phyloP scores from a whole-genome alignment of 805 yeast species.

The Candida insectalens region DNA sequence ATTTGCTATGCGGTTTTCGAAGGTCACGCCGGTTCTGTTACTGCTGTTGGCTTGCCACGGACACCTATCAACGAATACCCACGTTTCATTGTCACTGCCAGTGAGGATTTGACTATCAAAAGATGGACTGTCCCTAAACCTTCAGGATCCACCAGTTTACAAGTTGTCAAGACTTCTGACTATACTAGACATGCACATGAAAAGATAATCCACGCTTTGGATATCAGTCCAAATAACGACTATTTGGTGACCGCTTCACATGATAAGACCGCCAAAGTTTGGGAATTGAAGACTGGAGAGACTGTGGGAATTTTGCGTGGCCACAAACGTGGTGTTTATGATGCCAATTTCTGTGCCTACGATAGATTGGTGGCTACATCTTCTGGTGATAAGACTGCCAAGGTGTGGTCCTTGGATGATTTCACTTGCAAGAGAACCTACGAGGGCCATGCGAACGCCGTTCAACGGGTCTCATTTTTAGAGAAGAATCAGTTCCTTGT shows the following conservation, averaged over 20 bases:
- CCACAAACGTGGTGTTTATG: conserved; percentile 94
- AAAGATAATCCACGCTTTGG: conserved; percentile 86
- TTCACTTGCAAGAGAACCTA: conserved; percentile 70
- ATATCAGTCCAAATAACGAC: conserved; percentile 84
- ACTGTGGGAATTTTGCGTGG: conserved; percentile 76
- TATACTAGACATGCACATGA: conserved; percentile 96
- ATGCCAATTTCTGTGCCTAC: conserved; percentile 68
- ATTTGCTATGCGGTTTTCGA: conserved; percentile 50
- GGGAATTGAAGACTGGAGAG: conserved; percentile 86
- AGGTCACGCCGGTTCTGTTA: conserved; percentile 85
- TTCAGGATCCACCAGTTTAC: conserved; percentile 3
- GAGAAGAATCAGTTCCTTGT: conserved; percentile 59
- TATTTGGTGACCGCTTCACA: conserved; percentile 88
- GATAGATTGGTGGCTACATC: conserved; percentile 73
- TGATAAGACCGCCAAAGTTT: conserved; percentile 83
- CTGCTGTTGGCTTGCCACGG: conserved; percentile 71
- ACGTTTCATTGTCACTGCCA: conserved; percentile 67
- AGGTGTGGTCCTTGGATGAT: conserved; percentile 80
- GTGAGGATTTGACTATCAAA: conserved; percentile 77
- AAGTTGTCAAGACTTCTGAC: conserved; percentile 49
- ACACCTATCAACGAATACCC: conserved; percentile 40
- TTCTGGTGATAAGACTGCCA: conserved; percentile 88
- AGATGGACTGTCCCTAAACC: conserved; percentile 67
- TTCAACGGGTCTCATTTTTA: conserved; percentile 70
- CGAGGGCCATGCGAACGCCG: conserved; percentile 92